Conservation (phyloP, 176 grass and related monocot species). For the Hyparrhenia diplandra region DNA sequence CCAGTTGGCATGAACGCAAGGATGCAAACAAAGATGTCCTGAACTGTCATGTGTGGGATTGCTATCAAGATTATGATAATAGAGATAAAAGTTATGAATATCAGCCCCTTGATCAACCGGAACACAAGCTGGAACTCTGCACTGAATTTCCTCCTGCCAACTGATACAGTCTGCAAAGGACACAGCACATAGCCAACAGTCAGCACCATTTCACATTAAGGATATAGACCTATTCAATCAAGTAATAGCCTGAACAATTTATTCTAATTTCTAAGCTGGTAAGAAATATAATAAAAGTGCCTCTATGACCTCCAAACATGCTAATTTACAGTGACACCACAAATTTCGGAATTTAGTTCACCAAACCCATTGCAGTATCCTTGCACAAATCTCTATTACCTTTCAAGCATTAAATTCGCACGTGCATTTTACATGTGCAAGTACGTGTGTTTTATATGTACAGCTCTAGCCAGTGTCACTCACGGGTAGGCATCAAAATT, state of each 20-base stretch:
- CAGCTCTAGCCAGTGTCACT: not conserved
- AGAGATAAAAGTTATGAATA: conserved; percentile 77
- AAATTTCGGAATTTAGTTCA: not conserved
- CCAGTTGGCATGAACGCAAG: conserved; percentile 96
- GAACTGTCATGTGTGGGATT: conserved; percentile 77
- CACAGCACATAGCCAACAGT: not conserved
- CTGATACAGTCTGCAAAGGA: conserved; percentile 59
- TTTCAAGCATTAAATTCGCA: not conserved
- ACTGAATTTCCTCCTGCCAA: conserved; percentile 71
- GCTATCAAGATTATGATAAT: conserved; percentile 73
- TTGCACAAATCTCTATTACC: not conserved
- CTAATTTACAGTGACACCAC: not conserved
- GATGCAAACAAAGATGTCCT: conserved; percentile 83
- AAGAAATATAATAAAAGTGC: not conserved
- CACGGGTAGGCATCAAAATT: not conserved
- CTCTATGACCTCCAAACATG: not conserved
- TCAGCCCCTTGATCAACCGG: conserved; percentile 89
- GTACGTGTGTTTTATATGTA: not conserved
- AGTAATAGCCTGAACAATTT: not conserved
- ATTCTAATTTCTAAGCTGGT: not conserved
- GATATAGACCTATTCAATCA: not conserved
- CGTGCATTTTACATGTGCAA: not conserved
- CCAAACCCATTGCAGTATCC: not conserved
- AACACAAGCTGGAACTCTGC: conserved; percentile 86
- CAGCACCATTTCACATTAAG: not conserved